Evolutionary conservation across 108 stramenopile species (phyloP).

Genomic region (Aurantiochytrium sp.): DNA sequence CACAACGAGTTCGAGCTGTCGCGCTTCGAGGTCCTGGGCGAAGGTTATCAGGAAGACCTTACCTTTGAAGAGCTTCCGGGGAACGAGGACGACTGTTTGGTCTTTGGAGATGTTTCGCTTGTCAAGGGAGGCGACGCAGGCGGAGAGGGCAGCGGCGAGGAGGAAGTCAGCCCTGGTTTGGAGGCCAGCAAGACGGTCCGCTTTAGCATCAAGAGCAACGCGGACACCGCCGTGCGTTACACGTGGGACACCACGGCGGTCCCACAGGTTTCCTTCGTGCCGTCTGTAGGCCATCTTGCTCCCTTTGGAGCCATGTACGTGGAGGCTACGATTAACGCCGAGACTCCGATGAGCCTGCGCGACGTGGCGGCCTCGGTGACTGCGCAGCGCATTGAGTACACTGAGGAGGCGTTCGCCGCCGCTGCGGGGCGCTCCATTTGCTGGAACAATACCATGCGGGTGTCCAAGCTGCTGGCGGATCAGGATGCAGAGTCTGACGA

Average conservation of each 20-base stretch:
- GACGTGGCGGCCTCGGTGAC: neutral
- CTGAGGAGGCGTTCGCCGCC: slow-evolving; percentile 28
- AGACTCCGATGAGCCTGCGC: neutral
- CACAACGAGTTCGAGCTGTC: slow-evolving; percentile 55
- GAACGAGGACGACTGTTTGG: slow-evolving; percentile 35
- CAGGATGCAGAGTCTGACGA: too few relatives aligned
- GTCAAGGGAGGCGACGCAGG: neutral
- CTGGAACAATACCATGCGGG: neutral
- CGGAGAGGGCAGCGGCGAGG: neutral
- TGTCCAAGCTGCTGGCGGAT: too few relatives aligned
- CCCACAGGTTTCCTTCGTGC: slow-evolving; percentile 38
- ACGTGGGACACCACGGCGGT: neutral
- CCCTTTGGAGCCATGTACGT: slow-evolving; percentile 38
- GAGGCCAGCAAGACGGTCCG: slow-evolving; percentile 23
- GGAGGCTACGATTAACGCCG: slow-evolving; percentile 32
- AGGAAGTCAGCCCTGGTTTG: neutral
- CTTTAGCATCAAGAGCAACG: slow-evolving; percentile 40
- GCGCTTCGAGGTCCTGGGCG: slow-evolving; percentile 33
- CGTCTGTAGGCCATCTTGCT: slow-evolving; percentile 47
- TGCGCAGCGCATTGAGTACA: slow-evolving; percentile 30
- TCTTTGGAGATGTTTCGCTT: slow-evolving; percentile 47
- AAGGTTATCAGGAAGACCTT: slow-evolving; percentile 39
- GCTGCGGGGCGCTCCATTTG: neutral
- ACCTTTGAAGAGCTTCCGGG: slow-evolving; percentile 47
- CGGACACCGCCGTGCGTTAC: neutral